Conservation (phyloP, 75 land plant genomes). For the Chamaecyparis obtusa region DNA sequence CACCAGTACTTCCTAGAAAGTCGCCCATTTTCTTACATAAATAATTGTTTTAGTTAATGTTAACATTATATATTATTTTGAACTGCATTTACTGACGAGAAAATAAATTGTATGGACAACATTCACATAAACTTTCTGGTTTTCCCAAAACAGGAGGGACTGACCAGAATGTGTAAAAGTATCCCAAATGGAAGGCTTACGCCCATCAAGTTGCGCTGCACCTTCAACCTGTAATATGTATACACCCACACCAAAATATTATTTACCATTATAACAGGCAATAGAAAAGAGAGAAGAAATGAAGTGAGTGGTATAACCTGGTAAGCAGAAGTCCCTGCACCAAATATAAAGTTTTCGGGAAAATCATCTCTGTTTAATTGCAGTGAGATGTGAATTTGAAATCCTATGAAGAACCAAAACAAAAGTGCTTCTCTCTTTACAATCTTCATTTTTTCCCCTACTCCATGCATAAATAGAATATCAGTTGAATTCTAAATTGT, state of each 20-base stretch:
- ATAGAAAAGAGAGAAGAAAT: not conserved
- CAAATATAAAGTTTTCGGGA: conserved; percentile 51
- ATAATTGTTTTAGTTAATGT: too few relatives aligned
- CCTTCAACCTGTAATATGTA: not conserved
- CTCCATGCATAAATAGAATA: not conserved
- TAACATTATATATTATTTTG: too few relatives aligned
- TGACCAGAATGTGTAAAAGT: not conserved
- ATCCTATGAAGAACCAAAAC: not conserved
- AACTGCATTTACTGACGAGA: too few relatives aligned
- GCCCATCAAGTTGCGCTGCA: not conserved
- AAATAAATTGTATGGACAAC: not conserved
- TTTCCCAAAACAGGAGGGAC: not conserved
- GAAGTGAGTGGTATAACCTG: conserved; percentile 32
- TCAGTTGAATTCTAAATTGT: not conserved
- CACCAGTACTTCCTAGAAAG: too few relatives aligned
- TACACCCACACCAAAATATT: not conserved
- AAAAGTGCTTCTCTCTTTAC: not conserved
- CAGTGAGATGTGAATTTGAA: not conserved
- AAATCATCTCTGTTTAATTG: conserved; percentile 33
- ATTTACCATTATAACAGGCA: not conserved
- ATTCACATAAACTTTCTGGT: not conserved
- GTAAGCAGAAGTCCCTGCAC: conserved; percentile 60
- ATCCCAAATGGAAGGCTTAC: conserved; percentile 12
- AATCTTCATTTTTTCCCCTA: not conserved
- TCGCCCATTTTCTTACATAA: too few relatives aligned